Base-by-base conservation (phyloP, 805 yeast genomes). In the Zygoascus biomembranicola region DNA sequence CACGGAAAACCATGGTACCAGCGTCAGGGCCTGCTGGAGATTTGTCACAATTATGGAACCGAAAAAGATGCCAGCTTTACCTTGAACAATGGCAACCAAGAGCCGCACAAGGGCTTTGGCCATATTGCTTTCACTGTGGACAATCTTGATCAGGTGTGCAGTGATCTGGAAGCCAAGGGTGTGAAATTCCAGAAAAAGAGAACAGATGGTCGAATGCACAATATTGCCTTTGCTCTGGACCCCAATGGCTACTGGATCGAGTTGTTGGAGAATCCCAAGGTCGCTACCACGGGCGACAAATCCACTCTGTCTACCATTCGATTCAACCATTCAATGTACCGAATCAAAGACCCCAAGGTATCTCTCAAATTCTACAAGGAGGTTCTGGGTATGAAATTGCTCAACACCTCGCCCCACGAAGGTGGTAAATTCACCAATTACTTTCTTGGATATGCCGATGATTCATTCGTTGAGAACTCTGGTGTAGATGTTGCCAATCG, bases 191-290 rank as follows among this genome's bases (percentile, higher is more conserved):
- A 90, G 71, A 94, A 92, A 76, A 87, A 76, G 65, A 74, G 90
- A 59, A 69, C 80, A 41, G 98, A 92, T 66, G 99, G 99, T 39
- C 82, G 97, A 70, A 96, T 88, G 72, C 84, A 82, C 69, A 78
- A 89, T 69, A 90, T 94, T 73, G 98, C 98, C 0, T 94, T 92
- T 70, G 95, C 85, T 6, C 78, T 90, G 61, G 99, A 94, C 65
- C 97, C 98, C 6, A 92, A 92, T 70, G 94, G 94, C 62, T 94
- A 94, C 73, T 92, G 99, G 99, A 79, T 92, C 63, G 99, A 92
- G 75, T 72, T 92, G 64, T 79, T 92, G 60, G 23, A 26, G 32
- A 73, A 63, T 31, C 66, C 60, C 28, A 70, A 82, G 19, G 73
- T 74, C 55, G 51, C 58, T 10, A 56, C 63, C 19, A 47, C 52